phyloP scores from a whole-genome alignment of 331 rosid species.

The Malus hybrid region DNA sequence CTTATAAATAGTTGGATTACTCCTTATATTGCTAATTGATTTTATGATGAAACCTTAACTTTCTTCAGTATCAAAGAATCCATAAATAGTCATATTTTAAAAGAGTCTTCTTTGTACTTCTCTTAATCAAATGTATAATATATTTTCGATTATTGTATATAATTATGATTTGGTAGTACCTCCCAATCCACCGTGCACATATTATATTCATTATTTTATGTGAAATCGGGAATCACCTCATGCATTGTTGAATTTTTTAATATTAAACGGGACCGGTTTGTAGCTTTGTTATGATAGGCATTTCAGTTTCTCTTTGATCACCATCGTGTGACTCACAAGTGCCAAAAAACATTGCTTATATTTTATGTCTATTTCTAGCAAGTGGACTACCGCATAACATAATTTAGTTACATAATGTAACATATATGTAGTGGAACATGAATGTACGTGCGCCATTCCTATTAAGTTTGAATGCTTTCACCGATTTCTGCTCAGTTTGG shows the following conservation, averaged over 20 bases:
- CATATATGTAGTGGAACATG: not conserved
- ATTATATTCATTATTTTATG: not conserved
- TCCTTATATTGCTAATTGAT: too few species aligned
- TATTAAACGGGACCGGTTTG: too few species aligned
- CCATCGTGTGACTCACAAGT: rapidly evolving
- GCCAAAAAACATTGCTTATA: too few species aligned
- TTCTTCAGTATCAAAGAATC: rapidly evolving
- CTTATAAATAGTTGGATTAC: too few species aligned
- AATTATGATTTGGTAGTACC: not conserved
- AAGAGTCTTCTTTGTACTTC: too few species aligned
- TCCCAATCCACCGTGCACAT: not conserved
- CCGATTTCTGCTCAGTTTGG: not conserved
- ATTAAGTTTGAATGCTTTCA: not conserved
- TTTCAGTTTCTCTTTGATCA: rapidly evolving
- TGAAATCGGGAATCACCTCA: not conserved
- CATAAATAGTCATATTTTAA: too few species aligned
- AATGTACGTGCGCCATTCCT: not conserved
- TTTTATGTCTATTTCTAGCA: not conserved
- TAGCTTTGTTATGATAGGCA: rapidly evolving
- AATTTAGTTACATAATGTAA: not conserved
- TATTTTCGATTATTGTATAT: not conserved
- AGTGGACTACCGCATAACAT: not conserved
- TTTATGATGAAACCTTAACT: rapidly evolving
- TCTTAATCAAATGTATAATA: not conserved
- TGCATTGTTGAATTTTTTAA: too few species aligned